Evolutionary conservation across 768 basidiomycete species (phyloP).

Genomic region (Suillus lakei): DNA sequence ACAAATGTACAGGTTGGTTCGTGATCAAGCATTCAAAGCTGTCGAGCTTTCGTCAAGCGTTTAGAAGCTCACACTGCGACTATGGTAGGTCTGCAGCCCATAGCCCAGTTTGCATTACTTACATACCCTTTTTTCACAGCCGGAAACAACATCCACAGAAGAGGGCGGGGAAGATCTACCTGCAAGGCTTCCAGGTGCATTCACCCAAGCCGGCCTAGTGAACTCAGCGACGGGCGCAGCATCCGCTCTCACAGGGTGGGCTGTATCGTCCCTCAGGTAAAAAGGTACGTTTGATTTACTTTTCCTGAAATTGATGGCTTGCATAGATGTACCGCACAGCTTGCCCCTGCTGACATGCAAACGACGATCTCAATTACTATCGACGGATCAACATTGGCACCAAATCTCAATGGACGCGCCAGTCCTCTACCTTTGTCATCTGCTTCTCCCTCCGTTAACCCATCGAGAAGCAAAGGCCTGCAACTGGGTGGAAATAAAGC

Average conservation of each 20-base stretch:
- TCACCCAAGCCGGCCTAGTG: conserved; percentile 53
- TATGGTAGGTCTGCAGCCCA: conserved; percentile 64
- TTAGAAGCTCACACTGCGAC: conserved; percentile 77
- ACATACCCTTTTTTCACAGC: conserved; percentile 41
- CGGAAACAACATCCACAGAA: conserved; percentile 55
- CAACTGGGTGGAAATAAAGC: conserved; percentile 68
- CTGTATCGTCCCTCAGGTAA: conserved; percentile 88
- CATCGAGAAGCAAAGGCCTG: conserved; percentile 62
- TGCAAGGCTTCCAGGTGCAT: conserved; percentile 33
- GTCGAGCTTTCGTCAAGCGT: conserved; percentile 82
- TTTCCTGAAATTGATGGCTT: background rate
- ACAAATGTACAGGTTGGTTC: conserved; percentile 65
- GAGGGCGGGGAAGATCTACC: conserved; percentile 33
- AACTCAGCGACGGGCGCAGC: conserved; percentile 92
- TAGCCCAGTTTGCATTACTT: background rate
- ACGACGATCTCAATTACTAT: conserved; percentile 55
- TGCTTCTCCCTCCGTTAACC: conserved; percentile 13
- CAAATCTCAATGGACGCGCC: conserved; percentile 23
- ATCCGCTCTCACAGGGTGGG: conserved; percentile 93
- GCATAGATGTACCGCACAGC: conserved; percentile 40
- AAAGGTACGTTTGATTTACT: conserved; percentile 52
- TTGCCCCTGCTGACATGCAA: conserved; percentile 75
- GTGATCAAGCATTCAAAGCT: conserved; percentile 96
- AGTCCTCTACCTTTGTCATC: background rate
- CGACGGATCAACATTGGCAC: conserved; percentile 50